phyloP scores from a whole-genome alignment of 768 basidiomycete species.

The Strobilomyces confusus region DNA sequence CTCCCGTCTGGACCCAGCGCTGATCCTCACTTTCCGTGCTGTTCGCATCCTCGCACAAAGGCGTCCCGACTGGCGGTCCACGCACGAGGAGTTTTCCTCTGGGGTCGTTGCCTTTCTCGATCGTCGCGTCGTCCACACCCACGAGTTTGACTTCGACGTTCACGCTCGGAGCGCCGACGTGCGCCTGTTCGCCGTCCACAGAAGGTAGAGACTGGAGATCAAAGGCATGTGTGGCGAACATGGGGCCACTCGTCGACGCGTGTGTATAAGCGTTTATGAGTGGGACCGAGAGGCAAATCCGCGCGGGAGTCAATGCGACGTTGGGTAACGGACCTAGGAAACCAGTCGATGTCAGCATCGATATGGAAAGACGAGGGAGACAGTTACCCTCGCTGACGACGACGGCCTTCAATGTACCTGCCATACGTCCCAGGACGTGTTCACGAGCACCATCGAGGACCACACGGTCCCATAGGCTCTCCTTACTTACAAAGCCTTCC shows the following conservation, averaged over 20 bases:
- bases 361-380: background rate
- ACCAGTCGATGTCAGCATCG: background rate
- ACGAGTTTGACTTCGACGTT: conserved; percentile 83
- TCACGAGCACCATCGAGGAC: conserved; percentile 69
- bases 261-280: conserved; percentile 62
- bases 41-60: conserved; percentile 28
- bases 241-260: conserved; percentile 65
- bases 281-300: conserved; percentile 75
- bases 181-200: conserved; percentile 33
- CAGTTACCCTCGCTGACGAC: conserved; percentile 68
- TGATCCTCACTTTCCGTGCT: conserved; percentile 38
- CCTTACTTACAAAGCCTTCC: conserved; percentile 74
- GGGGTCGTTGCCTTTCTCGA: conserved; percentile 68
- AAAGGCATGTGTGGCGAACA: conserved; percentile 78
- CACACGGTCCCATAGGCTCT: conserved; percentile 80
- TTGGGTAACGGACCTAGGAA: conserved; percentile 47
- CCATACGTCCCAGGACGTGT: conserved; percentile 54
- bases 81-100: conserved; percentile 56
- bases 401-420: conserved; percentile 60
- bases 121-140: conserved; percentile 57
- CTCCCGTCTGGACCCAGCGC: conserved; percentile 45
- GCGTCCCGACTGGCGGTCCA: conserved; percentile 69
- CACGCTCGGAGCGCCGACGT: conserved; percentile 76
- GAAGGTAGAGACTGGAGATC: conserved; percentile 75
- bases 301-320: conserved; percentile 53